Evolutionary conservation across 1,284 basidiomycete genomes (phyloP), one percentile per base, ranked within the genome.

Genomic region (Apiotrichum akiyoshidainum): DNA sequence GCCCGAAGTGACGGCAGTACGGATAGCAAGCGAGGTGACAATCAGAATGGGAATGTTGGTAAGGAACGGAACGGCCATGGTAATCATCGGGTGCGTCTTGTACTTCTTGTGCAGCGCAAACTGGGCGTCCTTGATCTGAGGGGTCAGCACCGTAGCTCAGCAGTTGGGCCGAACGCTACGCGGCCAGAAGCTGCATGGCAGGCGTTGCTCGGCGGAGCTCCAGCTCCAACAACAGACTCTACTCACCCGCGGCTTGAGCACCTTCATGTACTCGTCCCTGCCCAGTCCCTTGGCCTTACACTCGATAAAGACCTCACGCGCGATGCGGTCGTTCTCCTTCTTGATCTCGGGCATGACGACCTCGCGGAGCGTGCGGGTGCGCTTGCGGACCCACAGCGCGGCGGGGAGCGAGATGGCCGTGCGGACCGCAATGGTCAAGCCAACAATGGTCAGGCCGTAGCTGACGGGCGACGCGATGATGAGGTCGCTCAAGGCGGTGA

Each of bases 401-500:
- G 80, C 60, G 0, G 83, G 83, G 0, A 83, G 62, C 0, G 82
- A 82, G 46, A 80, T 68, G 0, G 63, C 59, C 0, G 75, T 65
- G n/a, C 83, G 73, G 4, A 82, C 65, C 2, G 71, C 17, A 41
- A 83, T 51, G 2, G 82, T 81, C 46, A 80, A 58, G 33, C 77
- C 58, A 12, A 83, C 73, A 59, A 83, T 80, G 21, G 79, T 77
- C 14, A 71, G 49, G 1, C 79, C 71, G 57, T 78, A 78, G 5
- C 72, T 67, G 19, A 68, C 49, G 2, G 71, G 72, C 6, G 67
- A 54, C 33, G 66, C 40, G 34, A 72, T 60, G 37, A 76, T 59
- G 21, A 65, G 10, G 11, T 68, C 56, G 22, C 66, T 57, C n/a
- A 75, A 58, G 8, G 40, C 12, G 22, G 41, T 22, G n/a, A 50